phyloP scores from a whole-genome alignment of 225 moss, liverwort and hornwort genomes.

The Straminergon stramineum region DNA sequence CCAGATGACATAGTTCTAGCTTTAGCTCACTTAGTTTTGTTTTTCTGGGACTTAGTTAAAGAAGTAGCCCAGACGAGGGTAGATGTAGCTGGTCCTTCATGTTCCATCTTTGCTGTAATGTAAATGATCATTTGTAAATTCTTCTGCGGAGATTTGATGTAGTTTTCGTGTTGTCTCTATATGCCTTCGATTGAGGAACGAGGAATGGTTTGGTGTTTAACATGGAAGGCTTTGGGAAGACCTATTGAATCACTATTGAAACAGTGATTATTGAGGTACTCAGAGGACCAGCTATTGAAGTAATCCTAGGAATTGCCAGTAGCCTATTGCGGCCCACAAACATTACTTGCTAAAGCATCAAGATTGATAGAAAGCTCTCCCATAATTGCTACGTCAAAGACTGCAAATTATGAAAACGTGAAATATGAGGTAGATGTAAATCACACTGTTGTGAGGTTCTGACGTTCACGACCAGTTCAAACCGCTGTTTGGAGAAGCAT shows the following conservation, averaged over 20 bases:
- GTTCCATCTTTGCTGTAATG: conserved; percentile 21
- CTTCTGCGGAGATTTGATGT: not conserved
- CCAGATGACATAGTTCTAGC: not conserved
- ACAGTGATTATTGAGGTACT: not conserved
- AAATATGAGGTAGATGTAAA: not conserved
- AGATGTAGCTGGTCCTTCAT: not conserved
- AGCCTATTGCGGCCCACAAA: not conserved
- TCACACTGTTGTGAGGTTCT: not conserved
- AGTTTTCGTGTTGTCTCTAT: not conserved
- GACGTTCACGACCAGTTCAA: too few species aligned
- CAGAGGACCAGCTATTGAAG: not conserved
- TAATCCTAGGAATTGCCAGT: not conserved
- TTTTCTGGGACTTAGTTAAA: not conserved
- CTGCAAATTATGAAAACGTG: not conserved
- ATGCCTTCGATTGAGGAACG: not conserved
- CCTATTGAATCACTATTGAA: not conserved
- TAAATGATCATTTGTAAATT: conserved; percentile 28
- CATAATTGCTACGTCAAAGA: not conserved
- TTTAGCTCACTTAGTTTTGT: not conserved
- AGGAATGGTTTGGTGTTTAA: not conserved
- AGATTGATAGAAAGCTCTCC: not conserved
- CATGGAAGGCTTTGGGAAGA: not conserved
- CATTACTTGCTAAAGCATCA: not conserved
- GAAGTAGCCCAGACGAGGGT: not conserved
- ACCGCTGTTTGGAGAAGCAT: not conserved